Base-by-base conservation (phyloP, 768 basidiomycete genomes). In the Xanthoconium purpureum region DNA sequence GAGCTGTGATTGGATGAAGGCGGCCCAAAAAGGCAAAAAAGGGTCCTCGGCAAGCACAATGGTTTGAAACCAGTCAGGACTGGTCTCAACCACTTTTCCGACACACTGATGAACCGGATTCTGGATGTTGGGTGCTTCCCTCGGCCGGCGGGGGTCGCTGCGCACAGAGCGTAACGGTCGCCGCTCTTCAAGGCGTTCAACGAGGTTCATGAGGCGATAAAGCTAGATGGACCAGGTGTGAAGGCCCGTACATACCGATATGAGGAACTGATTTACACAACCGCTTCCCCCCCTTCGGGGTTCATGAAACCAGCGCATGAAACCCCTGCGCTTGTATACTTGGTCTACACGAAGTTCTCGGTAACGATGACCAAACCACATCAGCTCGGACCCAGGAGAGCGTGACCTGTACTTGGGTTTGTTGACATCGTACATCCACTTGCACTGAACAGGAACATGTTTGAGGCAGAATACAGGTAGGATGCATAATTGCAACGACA, bases 341-440 rank as follows among this genome's bases (percentile, higher is more conserved):
- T 57, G 52, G 28, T 69, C 55, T 15, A n/a, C n/a, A n/a, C n/a
- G n/a, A n/a, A n/a, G n/a, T n/a, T n/a, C n/a, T n/a, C n/a, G n/a
- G n/a, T n/a, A n/a, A n/a, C n/a, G n/a, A n/a, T n/a, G n/a, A 28
- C 65, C 57, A 9, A 65, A 67, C 63, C 59, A 67, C 20, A 70
- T 59, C 3, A 3, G 38, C 8, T 60, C 63, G 12, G 63, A 70
- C 1, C 66, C 68, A 8, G 63, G 68, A 6, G 68, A 69, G 33
- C 61, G 57, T 7, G 37, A 51, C 14, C 29, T 20, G 43, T 62
- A 65, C 4, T 43, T 5, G 1, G 52, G 51, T 12, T 42, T 39
- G 11, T 61, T 63, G 1, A 59, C 57, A 2, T 65, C 49, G 9
- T 57, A 55, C 39, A 70, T 20, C 0, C 42, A 17, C n/a, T 50